Evolutionary conservation across 1,139 yeast species (phyloP).

Genomic region (Pichia sp.): DNA sequence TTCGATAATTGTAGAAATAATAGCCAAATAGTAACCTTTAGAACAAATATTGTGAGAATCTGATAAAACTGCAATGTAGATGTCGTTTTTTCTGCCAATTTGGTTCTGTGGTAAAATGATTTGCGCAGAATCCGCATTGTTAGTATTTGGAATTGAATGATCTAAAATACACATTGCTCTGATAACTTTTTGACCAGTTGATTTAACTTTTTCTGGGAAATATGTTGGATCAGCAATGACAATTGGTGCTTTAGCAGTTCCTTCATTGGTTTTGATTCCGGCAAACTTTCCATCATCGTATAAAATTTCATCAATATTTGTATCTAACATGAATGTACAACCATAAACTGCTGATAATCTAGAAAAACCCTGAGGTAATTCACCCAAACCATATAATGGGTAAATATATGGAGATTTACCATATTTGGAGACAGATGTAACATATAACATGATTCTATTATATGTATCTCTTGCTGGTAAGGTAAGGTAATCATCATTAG

Average conservation of each 20-base stretch:
- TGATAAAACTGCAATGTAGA: conserved; percentile 86
- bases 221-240: conserved; percentile 98
- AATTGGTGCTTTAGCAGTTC: conserved; percentile 83
- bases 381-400: conserved; percentile 96
- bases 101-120: conserved; percentile 96
- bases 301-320: conserved; percentile 85
- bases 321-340: conserved; percentile 96
- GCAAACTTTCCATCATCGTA: conserved; percentile 68
- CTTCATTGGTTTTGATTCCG: conserved; percentile 89
- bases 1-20: conserved; percentile 90
- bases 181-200: conserved; percentile 81
- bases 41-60: conserved; percentile 88
- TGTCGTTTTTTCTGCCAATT: conserved; percentile 87
- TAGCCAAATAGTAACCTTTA: conserved; percentile 85
- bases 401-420: conserved; percentile 96
- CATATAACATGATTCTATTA: conserved; percentile 77
- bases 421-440: conserved; percentile 86
- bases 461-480: conserved; percentile 91
- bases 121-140: conserved; percentile 83
- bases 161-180: conserved; percentile 92
- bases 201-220: conserved; percentile 83
- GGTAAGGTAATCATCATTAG: conserved; percentile 81
- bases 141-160: conserved; percentile 81
- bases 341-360: conserved; percentile 96
- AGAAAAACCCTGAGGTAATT: conserved; percentile 97